Conservation (phyloP, 306 rosid species). For the Quercus dentata region DNA sequence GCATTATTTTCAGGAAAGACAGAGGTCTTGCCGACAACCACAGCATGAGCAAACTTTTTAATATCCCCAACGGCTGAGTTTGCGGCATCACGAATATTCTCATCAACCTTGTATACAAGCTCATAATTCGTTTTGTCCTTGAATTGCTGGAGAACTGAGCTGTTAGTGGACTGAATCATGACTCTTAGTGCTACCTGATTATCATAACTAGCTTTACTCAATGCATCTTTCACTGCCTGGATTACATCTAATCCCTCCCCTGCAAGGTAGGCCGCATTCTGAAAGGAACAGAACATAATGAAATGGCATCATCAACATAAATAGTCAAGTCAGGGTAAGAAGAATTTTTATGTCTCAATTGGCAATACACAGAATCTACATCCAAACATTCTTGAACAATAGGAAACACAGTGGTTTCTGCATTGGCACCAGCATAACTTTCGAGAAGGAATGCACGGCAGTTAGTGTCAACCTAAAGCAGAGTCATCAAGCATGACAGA, state of each 20-base stretch:
- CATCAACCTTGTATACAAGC: slow-evolving; percentile 67
- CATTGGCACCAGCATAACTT: background rate
- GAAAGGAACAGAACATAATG: slow-evolving; percentile 28
- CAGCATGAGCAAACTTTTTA: slow-evolving; percentile 62
- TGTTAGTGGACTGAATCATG: slow-evolving; percentile 71
- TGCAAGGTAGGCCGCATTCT: slow-evolving; percentile 85
- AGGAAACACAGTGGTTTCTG: background rate
- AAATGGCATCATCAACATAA: slow-evolving; percentile 14
- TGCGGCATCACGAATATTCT: slow-evolving; percentile 41
- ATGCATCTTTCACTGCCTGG: slow-evolving; percentile 47
- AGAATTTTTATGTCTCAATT: background rate
- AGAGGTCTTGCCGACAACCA: slow-evolving; percentile 59
- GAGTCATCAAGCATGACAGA: background rate
- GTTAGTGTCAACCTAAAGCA: slow-evolving; percentile 1
- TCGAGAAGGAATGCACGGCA: background rate
- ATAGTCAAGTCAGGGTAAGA: background rate
- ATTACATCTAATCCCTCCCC: slow-evolving; percentile 43
- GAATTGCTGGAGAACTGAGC: slow-evolving; percentile 64
- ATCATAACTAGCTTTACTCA: slow-evolving; percentile 68
- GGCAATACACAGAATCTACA: background rate
- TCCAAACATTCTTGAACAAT: slow-evolving; percentile 1
- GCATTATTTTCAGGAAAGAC: slow-evolving; percentile 22
- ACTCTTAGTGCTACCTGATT: slow-evolving; percentile 48
- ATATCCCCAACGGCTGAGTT: slow-evolving; percentile 52
- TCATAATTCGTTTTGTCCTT: slow-evolving; percentile 54